A percentile compares a stretch with the other conserved stretches of the same genome.
Evolutionary conservation across 139 green algal species (phyloP).

Genomic region (Protoeuglena noctilucae): DNA sequence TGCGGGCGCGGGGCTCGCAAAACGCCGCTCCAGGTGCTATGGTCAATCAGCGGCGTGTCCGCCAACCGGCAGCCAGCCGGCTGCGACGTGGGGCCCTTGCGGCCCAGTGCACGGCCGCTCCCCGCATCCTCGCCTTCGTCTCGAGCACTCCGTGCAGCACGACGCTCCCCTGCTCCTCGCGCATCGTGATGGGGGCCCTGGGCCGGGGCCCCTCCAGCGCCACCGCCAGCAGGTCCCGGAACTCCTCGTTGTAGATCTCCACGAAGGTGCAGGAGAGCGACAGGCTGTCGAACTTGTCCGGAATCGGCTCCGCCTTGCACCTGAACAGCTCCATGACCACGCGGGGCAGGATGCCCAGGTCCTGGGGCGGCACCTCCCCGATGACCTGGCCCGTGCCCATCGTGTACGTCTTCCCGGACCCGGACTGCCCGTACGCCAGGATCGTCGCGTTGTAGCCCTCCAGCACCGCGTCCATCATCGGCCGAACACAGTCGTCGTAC

Average conservation of each 20-base stretch:
- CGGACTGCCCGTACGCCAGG: constrained; percentile 16
- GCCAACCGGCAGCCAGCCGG: no score
- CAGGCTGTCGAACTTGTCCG: background rate
- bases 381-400: constrained; percentile 4
- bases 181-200: background rate
- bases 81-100: no score
- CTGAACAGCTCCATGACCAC: background rate
- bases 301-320: background rate
- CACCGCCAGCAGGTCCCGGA: constrained; percentile 29
- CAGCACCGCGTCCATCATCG: background rate
- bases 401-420: constrained; percentile 5
- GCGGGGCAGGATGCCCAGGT: background rate
- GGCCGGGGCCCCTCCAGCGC: no score
- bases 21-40: no score
- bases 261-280: constrained; percentile 18
- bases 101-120: no score
- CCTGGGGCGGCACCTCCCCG: background rate
- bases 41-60: no score
- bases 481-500: background rate
- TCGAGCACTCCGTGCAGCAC: background rate
- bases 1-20: no score
- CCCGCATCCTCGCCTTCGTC: background rate
- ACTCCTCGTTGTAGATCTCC: constrained; percentile 61
- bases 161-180: background rate
- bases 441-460: constrained; percentile 10